Evolutionary conservation across 164 flowering plant species (phyloP), one percentile per base, ranked within the genome.

Genomic region (Paratinospora sagittata): DNA sequence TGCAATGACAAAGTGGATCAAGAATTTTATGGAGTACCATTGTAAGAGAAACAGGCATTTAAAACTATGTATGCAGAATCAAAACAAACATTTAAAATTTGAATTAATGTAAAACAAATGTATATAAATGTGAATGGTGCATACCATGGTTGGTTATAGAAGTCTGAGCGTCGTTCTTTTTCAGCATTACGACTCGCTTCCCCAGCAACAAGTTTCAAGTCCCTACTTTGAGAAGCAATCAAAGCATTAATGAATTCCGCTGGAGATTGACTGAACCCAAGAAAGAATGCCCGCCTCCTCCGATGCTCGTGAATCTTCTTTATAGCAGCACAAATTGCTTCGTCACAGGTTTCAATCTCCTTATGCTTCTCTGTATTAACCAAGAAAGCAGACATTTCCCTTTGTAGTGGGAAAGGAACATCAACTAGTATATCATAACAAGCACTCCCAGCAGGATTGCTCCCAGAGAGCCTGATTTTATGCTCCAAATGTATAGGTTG

Each of bases 201-300:
- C 34, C 91, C 92, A 66, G 92, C 86, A 78, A 82, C 82, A 79
- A 89, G 87, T 84, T 89, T 89, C 70, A 93, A 72, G 78, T 93
- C 98, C 77, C 83, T 85, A 75, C 87, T 84, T 74, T 93, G 98
- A 68, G 97, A 93, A 76, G 89, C 85, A 74, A 91, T 85, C 69
- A 93, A 69, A 16, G 90, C 82, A 83, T 91, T 93, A 61, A 89
- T 84, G 66, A 91, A 93, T 73, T 91, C 97, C 21, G 83, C 96
- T n/a, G 98, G 97, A 63, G 98, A 93, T 79, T 89, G 95, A 81
- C 98, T 89, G 65, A 91, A 93, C 52, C 95, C 91, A 67, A 88
- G 89, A 79, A 90, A 93, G 81, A 90, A 93, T 70, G 97, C 87
- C 45, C 91, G 76, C 77, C 93, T 84, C 67, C 82, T 82, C 8